These are phyloP conservation scores for Lentinula edodes DNA, from an alignment of 768 basidiomycete genomes.

Conservation along the genomic window DNA sequence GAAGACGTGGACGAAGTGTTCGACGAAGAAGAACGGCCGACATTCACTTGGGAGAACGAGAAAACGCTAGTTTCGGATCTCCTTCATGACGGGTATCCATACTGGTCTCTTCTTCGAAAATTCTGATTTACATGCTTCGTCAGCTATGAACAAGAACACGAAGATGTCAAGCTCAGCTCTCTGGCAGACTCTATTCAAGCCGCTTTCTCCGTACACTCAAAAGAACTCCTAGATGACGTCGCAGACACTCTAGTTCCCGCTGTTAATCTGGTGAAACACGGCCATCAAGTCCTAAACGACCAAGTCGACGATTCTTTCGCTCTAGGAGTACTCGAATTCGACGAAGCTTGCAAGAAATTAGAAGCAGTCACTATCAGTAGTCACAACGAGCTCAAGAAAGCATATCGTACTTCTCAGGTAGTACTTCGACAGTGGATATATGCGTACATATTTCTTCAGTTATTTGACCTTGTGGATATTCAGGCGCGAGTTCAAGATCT, in stretches of 20 bases:
- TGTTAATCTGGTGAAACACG: slow-evolving; percentile 41
- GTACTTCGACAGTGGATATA: slow-evolving; percentile 8
- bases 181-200: slow-evolving; percentile 36
- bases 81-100: slow-evolving; percentile 35
- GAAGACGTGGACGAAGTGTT: slow-evolving; percentile 19
- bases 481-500: slow-evolving; percentile 40
- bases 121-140: slow-evolving; percentile 11
- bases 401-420: slow-evolving; percentile 40
- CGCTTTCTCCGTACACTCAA: slow-evolving; percentile 34
- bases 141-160: slow-evolving; percentile 21
- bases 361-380: slow-evolving; percentile 42
- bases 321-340: slow-evolving; percentile 45
- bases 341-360: slow-evolving; percentile 47
- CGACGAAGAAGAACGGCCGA: slow-evolving; percentile 11
- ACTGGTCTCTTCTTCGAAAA: not conserved
- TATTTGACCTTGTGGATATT: not conserved
- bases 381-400: slow-evolving; percentile 33
- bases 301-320: slow-evolving; percentile 32
- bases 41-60: slow-evolving; percentile 49
- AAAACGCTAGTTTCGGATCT: slow-evolving; percentile 45
- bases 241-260: slow-evolving; percentile 38
- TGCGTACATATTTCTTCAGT: not conserved
- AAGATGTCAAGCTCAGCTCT: slow-evolving; percentile 22
- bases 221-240: slow-evolving; percentile 33
- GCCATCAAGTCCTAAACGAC: slow-evolving; percentile 30